A percentile compares a stretch with the other conserved stretches of the same genome.
Conservation (phyloP, 2,329 filamentous ascomycete genomes). For the Aureobasidium sp. region DNA sequence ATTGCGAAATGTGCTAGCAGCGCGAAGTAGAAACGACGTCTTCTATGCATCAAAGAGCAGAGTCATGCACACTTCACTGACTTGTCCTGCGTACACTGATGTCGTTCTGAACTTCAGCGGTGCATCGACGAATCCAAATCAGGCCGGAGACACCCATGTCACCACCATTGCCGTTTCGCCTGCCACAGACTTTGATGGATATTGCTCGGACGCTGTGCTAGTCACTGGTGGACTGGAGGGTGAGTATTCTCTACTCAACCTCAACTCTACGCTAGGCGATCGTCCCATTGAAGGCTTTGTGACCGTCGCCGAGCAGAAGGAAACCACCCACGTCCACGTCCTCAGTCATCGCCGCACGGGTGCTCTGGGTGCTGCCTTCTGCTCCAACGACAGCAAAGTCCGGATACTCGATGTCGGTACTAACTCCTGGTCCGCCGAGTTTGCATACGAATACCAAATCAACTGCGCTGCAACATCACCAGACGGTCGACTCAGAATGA, state of each 20-base stretch:
- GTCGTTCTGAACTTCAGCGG: conserved; percentile 41
- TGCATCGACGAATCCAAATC: conserved; percentile 30
- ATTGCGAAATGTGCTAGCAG: conserved; percentile 49
- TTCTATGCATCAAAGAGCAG: conserved; percentile 43
- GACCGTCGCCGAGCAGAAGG: conserved; percentile 42
- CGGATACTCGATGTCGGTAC: conserved; percentile 47
- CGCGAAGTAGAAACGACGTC: conserved; percentile 46
- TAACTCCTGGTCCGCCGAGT: conserved; percentile 49
- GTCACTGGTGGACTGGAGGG: conserved; percentile 50
- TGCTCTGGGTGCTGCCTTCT: conserved; percentile 44
- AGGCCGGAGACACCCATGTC: conserved; percentile 35
- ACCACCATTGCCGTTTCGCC: conserved; percentile 42
- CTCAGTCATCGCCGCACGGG: conserved; percentile 38
- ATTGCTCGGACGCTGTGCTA: conserved; percentile 35
- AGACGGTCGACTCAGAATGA: conserved; percentile 59
- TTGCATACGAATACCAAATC: conserved; percentile 52
- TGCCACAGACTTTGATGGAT: conserved; percentile 9
- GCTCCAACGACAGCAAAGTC: conserved; percentile 49
- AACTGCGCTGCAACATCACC: conserved; percentile 69
- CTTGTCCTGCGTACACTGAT: conserved; percentile 32
- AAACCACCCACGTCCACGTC: conserved; percentile 52
- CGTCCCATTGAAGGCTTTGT: conserved; percentile 37
- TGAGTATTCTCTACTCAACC: conserved; percentile 45
- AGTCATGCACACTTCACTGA: conserved; percentile 42
- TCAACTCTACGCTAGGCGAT: conserved; percentile 28